Base-by-base conservation (phyloP, 805 yeast species). In the Cyberlindnera sargentensis region DNA sequence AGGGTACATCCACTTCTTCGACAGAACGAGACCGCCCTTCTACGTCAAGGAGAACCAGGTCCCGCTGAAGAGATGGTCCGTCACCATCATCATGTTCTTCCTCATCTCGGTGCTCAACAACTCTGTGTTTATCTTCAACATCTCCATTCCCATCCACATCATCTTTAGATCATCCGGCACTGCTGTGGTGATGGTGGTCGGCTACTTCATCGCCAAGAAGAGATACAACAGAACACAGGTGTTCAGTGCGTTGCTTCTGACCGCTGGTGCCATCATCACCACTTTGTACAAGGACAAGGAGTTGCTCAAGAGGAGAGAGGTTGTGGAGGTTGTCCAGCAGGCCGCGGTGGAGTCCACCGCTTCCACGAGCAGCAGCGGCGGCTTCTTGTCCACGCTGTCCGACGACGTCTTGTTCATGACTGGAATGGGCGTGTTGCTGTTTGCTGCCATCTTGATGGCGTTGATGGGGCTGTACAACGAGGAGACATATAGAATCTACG, bases 131-230 rank as follows among this genome's bases (percentile, higher is more conserved):
- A 67, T 64, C 15, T 79, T 64, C 57, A 68, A 77, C 32, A 67
- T 84, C 27, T 73, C 83, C 3, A 73, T 84, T 23, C 87, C 90
- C 0, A 59, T 81, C 27, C 88, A 83, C 55, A 82, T 82, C 26
- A 73, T 82, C 6, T 68, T 82, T 50, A 60, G 89, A 41, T 80
- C 87, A 9, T 72, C 82, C 5, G 78, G 84, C 1, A 75, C 85
- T 0, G 75, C 79, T 6, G 60, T 80, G 15, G 77, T 84, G 0
- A 73, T 84, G 79, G 29, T 71, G 0, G 60, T 80, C 4, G 87
- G 90, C 3, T 62, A 58, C 50, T 39, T 70, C 5, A 44, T 71
- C 8, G 78, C 75, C 37, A 58, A 60, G 6, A 79, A 71, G 54
- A 56, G 54, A 29, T 82, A 80, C 55, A 58, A 66, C 7, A 15